These are phyloP conservation scores for Calycina herbarum DNA, from an alignment of 2,329 filamentous ascomycete genomes.

Conservation along the genomic window DNA sequence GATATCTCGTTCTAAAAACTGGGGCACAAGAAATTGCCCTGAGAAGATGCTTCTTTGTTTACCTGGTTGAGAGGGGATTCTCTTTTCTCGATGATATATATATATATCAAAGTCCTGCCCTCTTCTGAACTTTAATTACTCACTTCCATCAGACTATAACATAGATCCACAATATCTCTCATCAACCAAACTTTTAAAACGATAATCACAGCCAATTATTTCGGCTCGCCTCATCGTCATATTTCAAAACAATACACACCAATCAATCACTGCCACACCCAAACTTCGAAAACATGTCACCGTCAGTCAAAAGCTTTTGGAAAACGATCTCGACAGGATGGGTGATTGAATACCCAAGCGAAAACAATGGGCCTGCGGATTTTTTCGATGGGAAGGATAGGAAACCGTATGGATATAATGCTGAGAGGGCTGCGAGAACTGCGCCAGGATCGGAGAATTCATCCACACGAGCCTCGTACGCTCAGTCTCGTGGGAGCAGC, in stretches of 20 bases:
- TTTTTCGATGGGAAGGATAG: constrained; percentile 28
- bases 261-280: neutral
- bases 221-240: neutral
- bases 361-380: constrained; percentile 22
- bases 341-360: constrained; percentile 29
- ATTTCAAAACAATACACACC: neutral
- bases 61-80: neutral
- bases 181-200: neutral
- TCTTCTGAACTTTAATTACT: neutral
- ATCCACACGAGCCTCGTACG: neutral
- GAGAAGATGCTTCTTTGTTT: neutral
- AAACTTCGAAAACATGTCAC: constrained; percentile 5
- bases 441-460: neutral
- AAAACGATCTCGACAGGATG: constrained; percentile 26
- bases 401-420: constrained; percentile 9
- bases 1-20: neutral
- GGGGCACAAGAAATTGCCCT: neutral
- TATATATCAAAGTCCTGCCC: neutral
- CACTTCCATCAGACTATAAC: neutral
- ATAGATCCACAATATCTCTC: neutral
- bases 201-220: neutral
- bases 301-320: constrained; percentile 24
- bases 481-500: neutral
- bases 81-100: neutral
- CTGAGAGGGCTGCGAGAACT: constrained; percentile 2